These are phyloP conservation scores for Colletotrichum spinosum DNA, from an alignment of 2,329 filamentous ascomycete species.

Conservation along the genomic window DNA sequence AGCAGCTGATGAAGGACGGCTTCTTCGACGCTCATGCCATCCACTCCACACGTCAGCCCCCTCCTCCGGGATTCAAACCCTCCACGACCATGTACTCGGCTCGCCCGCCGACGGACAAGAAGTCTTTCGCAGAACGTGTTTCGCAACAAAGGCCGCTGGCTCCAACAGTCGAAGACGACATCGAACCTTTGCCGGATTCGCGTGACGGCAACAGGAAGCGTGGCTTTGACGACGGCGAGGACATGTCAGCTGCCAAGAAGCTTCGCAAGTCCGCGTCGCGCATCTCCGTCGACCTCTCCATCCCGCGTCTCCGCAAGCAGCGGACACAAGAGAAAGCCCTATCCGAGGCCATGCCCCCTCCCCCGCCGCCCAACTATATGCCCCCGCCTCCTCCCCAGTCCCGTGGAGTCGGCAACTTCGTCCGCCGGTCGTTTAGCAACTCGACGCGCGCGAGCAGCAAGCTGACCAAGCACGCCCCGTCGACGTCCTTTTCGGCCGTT, in stretches of 20 bases:
- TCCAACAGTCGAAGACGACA: slow-evolving; percentile 27
- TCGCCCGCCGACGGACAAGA: slow-evolving; percentile 32
- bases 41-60: slow-evolving; percentile 64
- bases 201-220: slow-evolving; percentile 65
- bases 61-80: slow-evolving; percentile 38
- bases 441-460: slow-evolving; percentile 40
- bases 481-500: slow-evolving; percentile 15
- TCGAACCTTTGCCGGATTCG: slow-evolving; percentile 39
- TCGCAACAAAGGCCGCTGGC: slow-evolving; percentile 40
- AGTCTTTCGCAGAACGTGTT: slow-evolving; percentile 34
- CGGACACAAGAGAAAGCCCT: slow-evolving; percentile 39
- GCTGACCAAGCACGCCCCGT: slow-evolving; percentile 42
- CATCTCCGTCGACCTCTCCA: slow-evolving; percentile 52
- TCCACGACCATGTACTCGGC: slow-evolving; percentile 30
- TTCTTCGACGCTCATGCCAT: slow-evolving; percentile 71
- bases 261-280: slow-evolving; percentile 63
- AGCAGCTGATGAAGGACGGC: slow-evolving; percentile 65
- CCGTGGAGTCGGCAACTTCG: slow-evolving; percentile 22
- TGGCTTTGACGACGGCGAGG: slow-evolving; percentile 48
- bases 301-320: slow-evolving; percentile 47
- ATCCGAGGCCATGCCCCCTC: slow-evolving; percentile 45
- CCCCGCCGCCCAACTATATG: slow-evolving; percentile 33
- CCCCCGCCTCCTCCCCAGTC: slow-evolving; percentile 21
- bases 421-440: slow-evolving; percentile 34
- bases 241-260: slow-evolving; percentile 56